Conservation (phyloP, 2,329 filamentous ascomycete genomes). For the Dactylellina sp. region DNA sequence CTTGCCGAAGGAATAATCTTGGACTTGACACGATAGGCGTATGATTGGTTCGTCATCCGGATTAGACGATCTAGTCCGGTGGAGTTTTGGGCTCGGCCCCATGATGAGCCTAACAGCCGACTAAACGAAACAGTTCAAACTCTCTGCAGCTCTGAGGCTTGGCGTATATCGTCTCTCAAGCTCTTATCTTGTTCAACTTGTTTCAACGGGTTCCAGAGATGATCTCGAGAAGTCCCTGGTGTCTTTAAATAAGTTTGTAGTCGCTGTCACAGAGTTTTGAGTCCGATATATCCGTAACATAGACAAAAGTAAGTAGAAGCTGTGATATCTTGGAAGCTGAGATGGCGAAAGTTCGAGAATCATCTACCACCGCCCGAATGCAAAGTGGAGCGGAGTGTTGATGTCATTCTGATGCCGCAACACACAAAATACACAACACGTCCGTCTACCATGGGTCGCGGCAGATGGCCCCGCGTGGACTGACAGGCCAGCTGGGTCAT, state of each 20-base stretch:
- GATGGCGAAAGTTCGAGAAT: constrained; percentile 41
- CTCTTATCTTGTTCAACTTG: too few species aligned
- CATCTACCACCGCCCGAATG: constrained; percentile 9
- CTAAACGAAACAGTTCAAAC: neutral
- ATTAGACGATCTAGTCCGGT: constrained; percentile 28
- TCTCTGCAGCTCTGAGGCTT: neutral
- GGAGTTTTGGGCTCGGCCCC: constrained; percentile 34
- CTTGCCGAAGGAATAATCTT: constrained; percentile 40
- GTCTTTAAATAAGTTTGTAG: constrained; percentile 7
- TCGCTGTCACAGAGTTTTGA: neutral
- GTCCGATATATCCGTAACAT: neutral
- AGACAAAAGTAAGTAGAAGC: neutral
- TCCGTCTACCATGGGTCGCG: too few species aligned
- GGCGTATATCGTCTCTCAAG: neutral
- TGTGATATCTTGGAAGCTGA: neutral
- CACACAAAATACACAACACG: constrained; percentile 27
- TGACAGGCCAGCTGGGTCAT: too few species aligned
- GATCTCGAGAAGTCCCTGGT: neutral
- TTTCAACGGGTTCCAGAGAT: neutral
- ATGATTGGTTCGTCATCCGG: constrained; percentile 40
- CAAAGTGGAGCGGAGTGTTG: constrained; percentile 27
- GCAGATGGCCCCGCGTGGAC: too few species aligned
- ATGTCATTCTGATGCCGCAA: constrained; percentile 46
- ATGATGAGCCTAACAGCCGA: neutral
- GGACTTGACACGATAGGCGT: constrained; percentile 31